These are phyloP conservation scores for Russula brevipes DNA, from an alignment of 768 basidiomycete species.

Conservation along the genomic window DNA sequence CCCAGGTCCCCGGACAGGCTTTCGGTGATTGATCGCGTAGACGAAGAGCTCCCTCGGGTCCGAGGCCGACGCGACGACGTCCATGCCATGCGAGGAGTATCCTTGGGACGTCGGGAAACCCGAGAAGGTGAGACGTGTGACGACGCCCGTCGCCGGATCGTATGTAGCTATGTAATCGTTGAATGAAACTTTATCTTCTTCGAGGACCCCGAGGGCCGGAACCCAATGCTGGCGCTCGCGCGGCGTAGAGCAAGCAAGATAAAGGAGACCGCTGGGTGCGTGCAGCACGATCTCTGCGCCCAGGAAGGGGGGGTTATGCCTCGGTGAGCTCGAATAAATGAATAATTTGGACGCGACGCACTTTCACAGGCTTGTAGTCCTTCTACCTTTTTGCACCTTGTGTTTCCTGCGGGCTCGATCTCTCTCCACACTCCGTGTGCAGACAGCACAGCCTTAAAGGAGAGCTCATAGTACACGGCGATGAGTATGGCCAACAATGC, in stretches of 20 bases:
- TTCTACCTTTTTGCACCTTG: constrained; percentile 44
- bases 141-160: constrained; percentile 41
- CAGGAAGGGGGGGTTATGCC: not conserved
- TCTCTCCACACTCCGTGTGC: constrained; percentile 41
- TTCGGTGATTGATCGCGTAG: constrained; percentile 69
- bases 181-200: constrained; percentile 37
- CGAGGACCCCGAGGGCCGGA: constrained; percentile 38
- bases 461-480: constrained; percentile 45
- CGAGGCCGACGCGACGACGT: constrained; percentile 50
- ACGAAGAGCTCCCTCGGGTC: constrained; percentile 51
- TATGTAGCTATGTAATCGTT: constrained; percentile 58
- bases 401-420: constrained; percentile 44
- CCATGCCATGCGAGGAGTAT: constrained; percentile 62
- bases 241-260: constrained; percentile 57
- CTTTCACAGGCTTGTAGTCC: constrained; percentile 68
- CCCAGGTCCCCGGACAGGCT: constrained; percentile 40
- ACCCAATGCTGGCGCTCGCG: constrained; percentile 47
- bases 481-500: constrained; percentile 38
- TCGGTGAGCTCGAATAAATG: not conserved
- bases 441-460: constrained; percentile 42
- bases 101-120: constrained; percentile 36
- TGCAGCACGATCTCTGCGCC: constrained; percentile 54
- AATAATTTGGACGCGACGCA: constrained; percentile 30
- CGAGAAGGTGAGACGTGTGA: constrained; percentile 39
- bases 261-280: constrained; percentile 50